Evolutionary conservation across 176 grass and related monocot genomes (phyloP).

Genomic region (Zizania latifolia): DNA sequence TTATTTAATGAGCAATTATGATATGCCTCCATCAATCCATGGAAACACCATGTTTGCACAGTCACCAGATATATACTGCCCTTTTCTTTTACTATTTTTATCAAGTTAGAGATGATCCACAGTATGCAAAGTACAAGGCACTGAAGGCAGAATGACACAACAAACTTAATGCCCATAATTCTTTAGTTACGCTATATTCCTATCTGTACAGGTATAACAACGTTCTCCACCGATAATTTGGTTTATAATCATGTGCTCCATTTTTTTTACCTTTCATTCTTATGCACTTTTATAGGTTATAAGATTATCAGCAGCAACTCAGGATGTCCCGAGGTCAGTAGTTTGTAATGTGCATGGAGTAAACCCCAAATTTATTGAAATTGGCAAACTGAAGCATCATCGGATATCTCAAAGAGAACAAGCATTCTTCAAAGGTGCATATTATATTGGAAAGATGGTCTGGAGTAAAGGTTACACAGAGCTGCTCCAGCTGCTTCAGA

Average conservation of each 20-base stretch:
- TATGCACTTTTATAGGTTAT: slow-evolving; percentile 56
- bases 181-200: background rate
- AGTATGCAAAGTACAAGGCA: background rate
- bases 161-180: background rate
- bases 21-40: background rate
- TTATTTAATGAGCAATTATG: background rate
- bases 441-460: slow-evolving; percentile 98
- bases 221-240: background rate
- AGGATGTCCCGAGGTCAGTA: slow-evolving; percentile 81
- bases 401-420: slow-evolving; percentile 41
- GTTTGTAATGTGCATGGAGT: slow-evolving; percentile 97
- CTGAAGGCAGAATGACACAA: background rate
- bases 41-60: background rate
- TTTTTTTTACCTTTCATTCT: slow-evolving; percentile 19
- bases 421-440: slow-evolving; percentile 75
- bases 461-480: slow-evolving; percentile 97
- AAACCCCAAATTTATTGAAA: slow-evolving; percentile 89
- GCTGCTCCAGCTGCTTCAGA: slow-evolving; percentile 66
- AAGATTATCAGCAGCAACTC: slow-evolving; percentile 90
- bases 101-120: background rate
- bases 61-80: background rate
- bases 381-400: slow-evolving; percentile 68
- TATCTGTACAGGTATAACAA: background rate
- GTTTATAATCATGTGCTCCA: background rate
- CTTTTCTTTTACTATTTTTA: background rate